phyloP scores from a whole-genome alignment of 2,329 filamentous ascomycete genomes.

The Colletotrichum sansevieriae region DNA sequence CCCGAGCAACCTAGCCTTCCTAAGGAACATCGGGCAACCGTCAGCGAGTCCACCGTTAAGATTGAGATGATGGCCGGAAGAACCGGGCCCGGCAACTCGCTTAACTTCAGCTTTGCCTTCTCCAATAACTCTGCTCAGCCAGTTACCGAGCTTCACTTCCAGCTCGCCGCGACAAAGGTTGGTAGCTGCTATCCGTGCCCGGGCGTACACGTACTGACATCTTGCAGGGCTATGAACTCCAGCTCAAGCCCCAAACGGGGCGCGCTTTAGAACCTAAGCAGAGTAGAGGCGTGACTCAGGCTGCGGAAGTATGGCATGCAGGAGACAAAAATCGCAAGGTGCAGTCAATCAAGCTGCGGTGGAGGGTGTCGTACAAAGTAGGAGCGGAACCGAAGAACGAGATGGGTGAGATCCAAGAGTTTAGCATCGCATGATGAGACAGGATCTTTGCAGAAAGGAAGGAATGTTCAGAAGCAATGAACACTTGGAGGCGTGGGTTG shows the following conservation, averaged over 20 bases:
- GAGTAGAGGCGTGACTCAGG: slow-evolving; percentile 82
- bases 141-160: slow-evolving; percentile 86
- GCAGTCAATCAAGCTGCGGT: slow-evolving; percentile 86
- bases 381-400: slow-evolving; percentile 77
- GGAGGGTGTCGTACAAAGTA: slow-evolving; percentile 85
- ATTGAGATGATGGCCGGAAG: slow-evolving; percentile 81
- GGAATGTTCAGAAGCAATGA: slow-evolving; percentile 8
- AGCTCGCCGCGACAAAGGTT: slow-evolving; percentile 94
- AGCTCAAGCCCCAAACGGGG: slow-evolving; percentile 87
- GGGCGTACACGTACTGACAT: slow-evolving; percentile 37
- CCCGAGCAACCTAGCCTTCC: slow-evolving; percentile 65
- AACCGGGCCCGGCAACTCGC: slow-evolving; percentile 64
- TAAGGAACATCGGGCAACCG: slow-evolving; percentile 71
- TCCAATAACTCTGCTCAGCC: slow-evolving; percentile 82
- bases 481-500: neutral
- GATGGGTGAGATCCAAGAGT: slow-evolving; percentile 85
- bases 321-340: slow-evolving; percentile 78
- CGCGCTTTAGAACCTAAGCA: slow-evolving; percentile 81
- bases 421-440: slow-evolving; percentile 74
- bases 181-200: slow-evolving; percentile 37
- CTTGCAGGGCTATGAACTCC: slow-evolving; percentile 79
- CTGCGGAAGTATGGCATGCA: slow-evolving; percentile 80
- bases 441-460: neutral
- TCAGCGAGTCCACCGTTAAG: slow-evolving; percentile 78
- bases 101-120: slow-evolving; percentile 83